Conservation (phyloP, 257 asterid species). For the Solanum okadae region DNA sequence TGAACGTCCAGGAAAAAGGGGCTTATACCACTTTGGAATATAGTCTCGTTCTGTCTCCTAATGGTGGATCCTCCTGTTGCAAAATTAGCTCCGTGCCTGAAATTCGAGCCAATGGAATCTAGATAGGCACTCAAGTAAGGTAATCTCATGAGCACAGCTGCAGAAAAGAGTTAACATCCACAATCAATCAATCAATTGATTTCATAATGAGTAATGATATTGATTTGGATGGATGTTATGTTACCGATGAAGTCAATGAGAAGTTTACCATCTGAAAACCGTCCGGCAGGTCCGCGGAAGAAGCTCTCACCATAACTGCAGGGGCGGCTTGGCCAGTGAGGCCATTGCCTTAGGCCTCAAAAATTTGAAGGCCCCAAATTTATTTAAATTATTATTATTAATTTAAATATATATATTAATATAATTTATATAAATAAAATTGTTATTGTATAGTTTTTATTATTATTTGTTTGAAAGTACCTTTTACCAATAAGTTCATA, state of each 20-base stretch:
- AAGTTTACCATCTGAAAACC: constrained; percentile 52
- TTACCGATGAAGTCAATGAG: constrained; percentile 48
- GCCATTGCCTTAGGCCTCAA: no score
- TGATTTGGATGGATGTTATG: background rate
- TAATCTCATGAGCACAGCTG: constrained; percentile 48
- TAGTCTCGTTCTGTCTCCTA: constrained; percentile 19
- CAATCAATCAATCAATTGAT: no score
- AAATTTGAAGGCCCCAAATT: no score
- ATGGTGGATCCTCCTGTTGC: constrained; percentile 43
- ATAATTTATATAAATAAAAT: no score
- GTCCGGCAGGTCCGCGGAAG: constrained; percentile 37
- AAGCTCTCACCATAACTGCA: constrained; percentile 20
- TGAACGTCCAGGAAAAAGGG: constrained; percentile 47
- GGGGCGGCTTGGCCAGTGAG: no score
- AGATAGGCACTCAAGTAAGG: constrained; percentile 43
- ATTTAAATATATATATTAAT: no score
- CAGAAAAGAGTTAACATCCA: background rate
- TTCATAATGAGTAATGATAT: background rate
- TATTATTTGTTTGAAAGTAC: no score
- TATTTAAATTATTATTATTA: no score
- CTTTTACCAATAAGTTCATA: no score
- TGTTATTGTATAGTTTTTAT: no score
- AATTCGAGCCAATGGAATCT: constrained; percentile 33
- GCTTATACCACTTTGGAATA: constrained; percentile 23
- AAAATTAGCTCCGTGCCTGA: constrained; percentile 45